Base-by-base conservation (phyloP, 805 yeast genomes). In the Ogataea dorogensis region DNA sequence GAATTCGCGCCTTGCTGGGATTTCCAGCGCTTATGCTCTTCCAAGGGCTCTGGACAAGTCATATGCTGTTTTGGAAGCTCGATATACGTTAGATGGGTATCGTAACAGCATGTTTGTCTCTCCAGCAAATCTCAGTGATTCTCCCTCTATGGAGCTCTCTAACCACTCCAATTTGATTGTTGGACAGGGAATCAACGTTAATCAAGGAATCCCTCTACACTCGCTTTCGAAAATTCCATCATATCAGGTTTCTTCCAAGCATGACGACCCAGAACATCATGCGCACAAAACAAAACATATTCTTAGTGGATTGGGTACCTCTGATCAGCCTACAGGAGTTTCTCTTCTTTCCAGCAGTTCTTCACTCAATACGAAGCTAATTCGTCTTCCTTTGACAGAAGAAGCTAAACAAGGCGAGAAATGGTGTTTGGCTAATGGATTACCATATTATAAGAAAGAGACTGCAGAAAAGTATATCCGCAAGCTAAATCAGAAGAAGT, bases 401-500 rank as follows among this genome's bases (percentile, higher is more conserved):
- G 42, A 43, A 12, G 37, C 42, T n/a, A 42, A 39, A 16, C 33
- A 36, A 17, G 33, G 47, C 24, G 41, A 40, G 14, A 33, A 36
- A 17, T 36, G 59, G 28, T 53, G 59, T 9, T 28, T 56, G 19
- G 45, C 47, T 20, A 67, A 56, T 46, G 79, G 79, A 0, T 49
- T 74, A 21, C 76, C 77, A 0, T 61, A 58, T 24, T 73, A 65
- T 44, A 54, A 63, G 17, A 57, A 53, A 22, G 48, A 43, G 1
- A 27, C 51, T 13, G 32, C 55, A 35, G 58, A 53, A 17, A 47
- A 45, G 23, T 43, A 50, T 29, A 51, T 58, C n/a, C 33, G 51
- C 21, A 14, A 6, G 5, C 34, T 56, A 43, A 57, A 51, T 28
- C 30, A 46, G 36, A 41, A 51, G 39, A 50, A 64, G 61, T 48